phyloP scores from a whole-genome alignment of 2,329 filamentous ascomycete species.

The Bipolaris sorokiniana region DNA sequence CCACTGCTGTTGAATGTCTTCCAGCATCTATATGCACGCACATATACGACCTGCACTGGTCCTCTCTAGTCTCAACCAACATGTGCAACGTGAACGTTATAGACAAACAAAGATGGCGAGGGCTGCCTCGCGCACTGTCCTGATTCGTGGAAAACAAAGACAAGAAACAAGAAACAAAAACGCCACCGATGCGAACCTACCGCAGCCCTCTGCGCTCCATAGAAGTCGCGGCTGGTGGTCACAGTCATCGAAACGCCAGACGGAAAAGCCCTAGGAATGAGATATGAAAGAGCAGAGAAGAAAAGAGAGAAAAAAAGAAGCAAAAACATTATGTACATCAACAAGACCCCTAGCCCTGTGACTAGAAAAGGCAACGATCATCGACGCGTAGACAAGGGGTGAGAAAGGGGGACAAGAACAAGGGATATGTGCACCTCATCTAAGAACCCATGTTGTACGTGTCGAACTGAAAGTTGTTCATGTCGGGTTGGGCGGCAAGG shows the following conservation, averaged over 20 bases:
- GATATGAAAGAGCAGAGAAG: background rate
- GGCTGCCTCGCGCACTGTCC: background rate
- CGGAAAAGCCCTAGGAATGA: background rate
- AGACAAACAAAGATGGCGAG: background rate
- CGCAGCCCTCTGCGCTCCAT: constrained; percentile 21
- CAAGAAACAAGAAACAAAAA: background rate
- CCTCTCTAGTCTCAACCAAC: background rate
- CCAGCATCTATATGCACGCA: too few relatives aligned
- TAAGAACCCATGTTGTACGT: constrained; percentile 31
- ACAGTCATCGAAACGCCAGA: constrained; percentile 26
- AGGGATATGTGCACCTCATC: background rate
- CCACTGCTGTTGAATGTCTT: too few relatives aligned
- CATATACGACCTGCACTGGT: background rate
- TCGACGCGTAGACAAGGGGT: background rate
- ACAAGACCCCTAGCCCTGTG: background rate
- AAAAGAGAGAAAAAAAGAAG: background rate
- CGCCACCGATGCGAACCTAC: constrained; percentile 32
- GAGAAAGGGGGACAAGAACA: background rate
- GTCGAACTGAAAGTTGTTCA: constrained; percentile 38
- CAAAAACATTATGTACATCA: constrained; percentile 21
- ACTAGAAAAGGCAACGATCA: background rate
- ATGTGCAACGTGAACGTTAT: background rate
- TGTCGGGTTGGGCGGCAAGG: constrained; percentile 15
- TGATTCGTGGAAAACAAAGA: background rate
- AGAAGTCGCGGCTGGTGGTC: constrained; percentile 27